Percentiles rank a stretch among this genome's conserved stretches.
These are phyloP conservation scores for Cutaneotrichosporon daszewskae DNA, from an alignment of 1,284 basidiomycete genomes.

Conservation along the genomic window DNA sequence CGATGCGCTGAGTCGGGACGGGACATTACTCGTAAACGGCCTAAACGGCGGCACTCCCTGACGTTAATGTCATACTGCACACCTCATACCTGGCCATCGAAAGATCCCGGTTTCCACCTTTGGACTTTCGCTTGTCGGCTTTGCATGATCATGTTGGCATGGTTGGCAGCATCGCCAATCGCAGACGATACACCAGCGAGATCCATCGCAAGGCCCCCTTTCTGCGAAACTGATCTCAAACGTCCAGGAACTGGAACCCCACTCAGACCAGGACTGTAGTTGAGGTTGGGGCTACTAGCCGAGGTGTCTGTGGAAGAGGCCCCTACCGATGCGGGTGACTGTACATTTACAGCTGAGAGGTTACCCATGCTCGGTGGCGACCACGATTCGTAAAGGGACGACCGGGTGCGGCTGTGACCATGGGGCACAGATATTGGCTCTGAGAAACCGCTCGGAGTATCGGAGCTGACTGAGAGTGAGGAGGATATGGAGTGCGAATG, in stretches of 20 bases:
- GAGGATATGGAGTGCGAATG: neutral
- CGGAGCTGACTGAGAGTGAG: constrained; percentile 1
- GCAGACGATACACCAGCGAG: constrained; percentile 28
- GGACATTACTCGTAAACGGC: neutral
- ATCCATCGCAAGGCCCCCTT: constrained; percentile 31
- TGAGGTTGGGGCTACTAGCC: neutral
- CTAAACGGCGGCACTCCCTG: neutral
- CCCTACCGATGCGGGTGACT: constrained; percentile 3
- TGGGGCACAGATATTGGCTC: constrained; percentile 2
- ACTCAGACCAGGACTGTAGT: neutral
- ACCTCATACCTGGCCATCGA: constrained; percentile 3
- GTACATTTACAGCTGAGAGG: neutral
- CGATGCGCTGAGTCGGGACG: constrained; percentile 11
- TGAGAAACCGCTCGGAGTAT: neutral
- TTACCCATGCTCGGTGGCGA: neutral
- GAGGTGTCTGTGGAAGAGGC: constrained; percentile 2
- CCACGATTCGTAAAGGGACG: neutral
- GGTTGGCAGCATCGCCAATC: constrained; percentile 50
- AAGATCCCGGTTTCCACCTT: constrained; percentile 51
- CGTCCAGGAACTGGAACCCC: neutral
- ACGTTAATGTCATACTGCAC: neutral
- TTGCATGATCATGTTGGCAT: constrained; percentile 54
- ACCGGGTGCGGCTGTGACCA: constrained; percentile 1
- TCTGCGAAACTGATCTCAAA: constrained; percentile 14
- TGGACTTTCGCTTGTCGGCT: constrained; percentile 54